phyloP scores from a whole-genome alignment of 139 green algal species.

The Picochlorum costavermella region DNA sequence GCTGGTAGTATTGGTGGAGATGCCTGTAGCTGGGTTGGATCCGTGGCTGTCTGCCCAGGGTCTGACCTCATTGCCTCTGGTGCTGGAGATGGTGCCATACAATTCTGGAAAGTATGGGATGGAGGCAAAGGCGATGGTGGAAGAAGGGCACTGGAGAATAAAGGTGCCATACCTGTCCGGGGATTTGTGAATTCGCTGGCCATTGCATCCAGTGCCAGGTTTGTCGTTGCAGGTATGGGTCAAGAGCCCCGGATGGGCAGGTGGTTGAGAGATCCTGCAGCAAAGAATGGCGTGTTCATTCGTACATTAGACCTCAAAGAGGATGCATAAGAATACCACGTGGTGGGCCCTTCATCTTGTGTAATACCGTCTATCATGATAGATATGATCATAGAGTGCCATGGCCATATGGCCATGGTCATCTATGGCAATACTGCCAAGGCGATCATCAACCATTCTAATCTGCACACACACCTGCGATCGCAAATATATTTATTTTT shows the following conservation, averaged over 20 bases:
- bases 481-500: background rate
- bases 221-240: conserved; percentile 79
- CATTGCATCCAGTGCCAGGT: conserved; percentile 52
- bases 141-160: conserved; percentile 18
- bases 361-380: background rate
- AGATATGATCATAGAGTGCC: too few relatives aligned
- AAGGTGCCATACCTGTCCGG: conserved; percentile 57
- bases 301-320: conserved; percentile 40
- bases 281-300: conserved; percentile 79
- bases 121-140: conserved; percentile 9
- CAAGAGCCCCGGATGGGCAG: conserved; percentile 88
- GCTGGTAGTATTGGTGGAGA: conserved; percentile 23
- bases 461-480: background rate
- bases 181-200: conserved; percentile 88
- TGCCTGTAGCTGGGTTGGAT: conserved; percentile 62
- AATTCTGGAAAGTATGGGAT: conserved; percentile 59
- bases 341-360: background rate
- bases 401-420: too few relatives aligned
- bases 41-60: conserved; percentile 56
- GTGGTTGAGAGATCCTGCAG: conserved; percentile 61
- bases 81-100: conserved; percentile 76
- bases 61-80: conserved; percentile 76
- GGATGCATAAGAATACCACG: background rate
- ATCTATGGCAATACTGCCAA: too few relatives aligned
- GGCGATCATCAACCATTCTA: background rate